These are phyloP conservation scores for Carex kokanica DNA, from an alignment of 176 grass and related monocot genomes.

Conservation along the genomic window DNA sequence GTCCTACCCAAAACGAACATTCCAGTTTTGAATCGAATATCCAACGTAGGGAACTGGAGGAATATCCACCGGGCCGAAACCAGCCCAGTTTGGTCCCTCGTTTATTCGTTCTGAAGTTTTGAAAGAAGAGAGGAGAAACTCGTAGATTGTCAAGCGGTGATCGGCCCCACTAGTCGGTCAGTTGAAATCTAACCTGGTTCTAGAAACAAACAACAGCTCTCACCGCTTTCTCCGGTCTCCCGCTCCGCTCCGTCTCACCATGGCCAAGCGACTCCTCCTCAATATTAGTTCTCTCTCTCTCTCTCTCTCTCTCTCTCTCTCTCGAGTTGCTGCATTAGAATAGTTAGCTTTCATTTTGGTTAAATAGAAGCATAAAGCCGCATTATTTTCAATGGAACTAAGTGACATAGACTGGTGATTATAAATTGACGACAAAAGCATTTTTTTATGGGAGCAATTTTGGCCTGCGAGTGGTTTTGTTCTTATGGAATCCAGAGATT, in stretches of 20 bases:
- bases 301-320: too few relatives aligned
- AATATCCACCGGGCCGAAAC: neutral
- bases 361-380: neutral
- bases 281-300: conserved; percentile 31
- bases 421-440: neutral
- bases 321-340: neutral
- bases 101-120: neutral
- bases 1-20: neutral
- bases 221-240: neutral
- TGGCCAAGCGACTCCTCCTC: conserved; percentile 64
- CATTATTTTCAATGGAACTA: neutral
- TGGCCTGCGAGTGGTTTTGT: neutral
- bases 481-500: neutral
- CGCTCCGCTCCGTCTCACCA: neutral
- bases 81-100: neutral
- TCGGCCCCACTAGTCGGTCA: neutral
- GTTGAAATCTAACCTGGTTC: neutral
- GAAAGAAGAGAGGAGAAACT: neutral
- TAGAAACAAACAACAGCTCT: neutral
- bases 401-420: neutral
- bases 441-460: neutral
- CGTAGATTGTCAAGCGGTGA: neutral
- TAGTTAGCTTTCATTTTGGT: neutral
- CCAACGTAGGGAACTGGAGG: neutral
- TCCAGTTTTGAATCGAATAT: neutral